Base-by-base conservation (phyloP, 768 basidiomycete genomes). In the Tephrocybe sp. region DNA sequence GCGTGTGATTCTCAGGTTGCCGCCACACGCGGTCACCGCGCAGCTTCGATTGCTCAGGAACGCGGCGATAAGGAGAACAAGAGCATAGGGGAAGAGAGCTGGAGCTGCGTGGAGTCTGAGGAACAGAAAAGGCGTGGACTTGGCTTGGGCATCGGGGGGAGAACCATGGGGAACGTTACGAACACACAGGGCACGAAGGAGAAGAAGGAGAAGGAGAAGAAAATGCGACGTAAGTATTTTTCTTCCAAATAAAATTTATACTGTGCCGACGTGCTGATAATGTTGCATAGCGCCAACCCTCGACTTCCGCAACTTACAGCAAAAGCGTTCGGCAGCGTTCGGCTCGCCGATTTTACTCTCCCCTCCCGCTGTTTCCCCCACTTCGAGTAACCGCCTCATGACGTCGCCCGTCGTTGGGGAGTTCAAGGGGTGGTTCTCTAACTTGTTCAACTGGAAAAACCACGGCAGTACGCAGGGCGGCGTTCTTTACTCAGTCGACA, bases 401-500 rank as follows among this genome's bases (percentile, higher is more conserved):
- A 71, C 80, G 6, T 83, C 87, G 13, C 87, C 87, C n/a, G 84
- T 82, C 9, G 86, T 88, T 12, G 86, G 86, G 49, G 89, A 91
- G 65, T 84, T 91, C 68, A 89, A 87, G 63, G 89, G 87, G 27
- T 97, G 95, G 95, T 95, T 98, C 69, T 90, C 92, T 18, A 96
- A 89, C 57, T 73, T 98, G 25, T 98, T 98, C 75, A 89, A 85
- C 66, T 97, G 92, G 89, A 93, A 89, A 62, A 74, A 77, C 26
- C 80, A 82, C 46, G 68, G 60, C 68, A 61, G 64, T 69, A 52
- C 57, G 12, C 66, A 64, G 49, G 64, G 60, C 40, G 64, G 71
- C 45, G 62, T 77, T 25, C 60, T 82, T 18, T 86, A 84, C 62
- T 89, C 87, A 4, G 56, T 68, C 13, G 75, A 81, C 48, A 77